Conservation (phyloP, 306 rosid genomes). For the Dryas octopetala region DNA sequence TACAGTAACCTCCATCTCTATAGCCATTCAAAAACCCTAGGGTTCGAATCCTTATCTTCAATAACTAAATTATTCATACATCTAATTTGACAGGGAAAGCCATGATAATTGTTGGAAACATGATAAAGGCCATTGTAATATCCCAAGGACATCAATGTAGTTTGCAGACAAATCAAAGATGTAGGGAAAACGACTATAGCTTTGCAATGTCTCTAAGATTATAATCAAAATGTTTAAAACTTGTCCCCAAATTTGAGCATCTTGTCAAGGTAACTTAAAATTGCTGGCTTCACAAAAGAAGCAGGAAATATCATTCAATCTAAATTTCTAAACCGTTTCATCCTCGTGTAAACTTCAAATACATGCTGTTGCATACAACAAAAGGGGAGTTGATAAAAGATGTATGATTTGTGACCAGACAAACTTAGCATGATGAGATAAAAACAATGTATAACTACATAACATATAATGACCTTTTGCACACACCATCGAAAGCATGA, state of each 20-base stretch:
- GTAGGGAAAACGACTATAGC: neutral
- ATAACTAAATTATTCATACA: neutral
- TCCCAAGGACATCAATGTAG: neutral
- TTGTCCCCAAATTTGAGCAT: neutral
- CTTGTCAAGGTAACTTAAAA: neutral
- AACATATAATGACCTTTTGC: neutral
- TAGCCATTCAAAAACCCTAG: neutral
- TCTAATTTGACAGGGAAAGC: neutral
- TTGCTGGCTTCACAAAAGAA: neutral
- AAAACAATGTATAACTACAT: neutral
- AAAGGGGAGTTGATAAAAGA: neutral
- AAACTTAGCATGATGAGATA: neutral
- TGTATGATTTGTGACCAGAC: neutral
- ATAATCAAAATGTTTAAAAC: neutral
- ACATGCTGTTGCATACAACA: constrained; percentile 7
- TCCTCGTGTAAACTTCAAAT: neutral
- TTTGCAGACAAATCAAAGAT: neutral
- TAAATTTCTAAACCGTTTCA: neutral
- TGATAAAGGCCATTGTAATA: neutral
- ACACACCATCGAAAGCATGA: neutral
- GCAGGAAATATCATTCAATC: neutral
- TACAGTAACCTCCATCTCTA: neutral
- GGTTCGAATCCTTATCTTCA: neutral
- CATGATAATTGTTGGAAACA: neutral
- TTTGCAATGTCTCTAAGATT: neutral